Evolutionary conservation across 225 moss, liverwort and hornwort genomes (phyloP).

Genomic region (Sphagnum tenellum): DNA sequence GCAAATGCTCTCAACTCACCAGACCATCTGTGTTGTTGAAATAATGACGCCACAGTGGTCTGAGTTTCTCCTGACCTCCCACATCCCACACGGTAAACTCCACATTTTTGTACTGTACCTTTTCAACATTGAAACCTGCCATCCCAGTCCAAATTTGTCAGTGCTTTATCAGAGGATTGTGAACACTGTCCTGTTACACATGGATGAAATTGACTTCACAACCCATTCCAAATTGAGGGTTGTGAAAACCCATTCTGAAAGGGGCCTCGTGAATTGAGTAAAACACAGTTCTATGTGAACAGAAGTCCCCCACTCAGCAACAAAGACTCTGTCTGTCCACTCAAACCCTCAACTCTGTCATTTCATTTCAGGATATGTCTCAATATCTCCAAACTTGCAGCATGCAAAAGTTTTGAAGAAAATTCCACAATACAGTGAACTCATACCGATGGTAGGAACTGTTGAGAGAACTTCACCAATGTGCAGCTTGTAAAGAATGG

Average conservation of each 20-base stretch:
- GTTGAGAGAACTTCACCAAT: constrained; percentile 89
- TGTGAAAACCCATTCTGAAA: too few relatives aligned
- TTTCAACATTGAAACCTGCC: constrained; percentile 83
- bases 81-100: constrained; percentile 98
- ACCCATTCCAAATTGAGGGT: too few relatives aligned
- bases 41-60: constrained; percentile 85
- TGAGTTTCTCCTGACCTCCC: constrained; percentile 83
- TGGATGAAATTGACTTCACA: too few relatives aligned
- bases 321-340: not conserved
- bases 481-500: constrained; percentile 88
- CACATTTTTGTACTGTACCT: constrained; percentile 91
- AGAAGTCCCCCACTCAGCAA: not conserved
- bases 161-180: not conserved
- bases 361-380: too few relatives aligned
- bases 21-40: constrained; percentile 91
- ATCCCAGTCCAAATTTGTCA: not conserved
- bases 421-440: too few relatives aligned
- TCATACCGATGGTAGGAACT: constrained; percentile 67
- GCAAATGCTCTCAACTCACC: constrained; percentile 24
- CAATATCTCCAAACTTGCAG: too few relatives aligned
- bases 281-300: not conserved
- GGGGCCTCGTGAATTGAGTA: too few relatives aligned
- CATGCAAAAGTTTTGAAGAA: too few relatives aligned
- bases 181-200: not conserved
- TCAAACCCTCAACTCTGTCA: too few relatives aligned